A percentile compares a stretch with the other conserved stretches of the same genome.
Conservation (phyloP, 169 alveolate species). For the Cryptosporidium ubiquitum region DNA sequence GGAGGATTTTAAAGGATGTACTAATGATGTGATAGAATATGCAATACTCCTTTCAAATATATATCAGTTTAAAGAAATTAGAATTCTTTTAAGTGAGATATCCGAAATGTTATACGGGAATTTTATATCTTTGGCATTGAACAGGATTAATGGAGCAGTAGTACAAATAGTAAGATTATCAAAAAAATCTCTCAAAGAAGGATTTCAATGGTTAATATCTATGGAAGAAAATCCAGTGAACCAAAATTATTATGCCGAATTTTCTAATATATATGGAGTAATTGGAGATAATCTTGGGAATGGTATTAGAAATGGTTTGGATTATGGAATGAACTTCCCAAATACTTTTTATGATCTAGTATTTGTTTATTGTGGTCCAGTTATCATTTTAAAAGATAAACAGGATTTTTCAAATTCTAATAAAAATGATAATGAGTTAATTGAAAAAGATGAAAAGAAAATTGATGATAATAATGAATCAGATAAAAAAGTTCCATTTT, state of each 20-base stretch:
- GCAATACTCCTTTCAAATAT: conserved; percentile 36
- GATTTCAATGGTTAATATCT: conserved; percentile 55
- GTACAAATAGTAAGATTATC: conserved; percentile 39
- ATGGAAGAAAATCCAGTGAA: not conserved
- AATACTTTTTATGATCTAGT: not conserved
- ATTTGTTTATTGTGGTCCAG: conserved; percentile 29
- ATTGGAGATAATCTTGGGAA: not conserved
- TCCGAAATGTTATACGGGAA: conserved; percentile 56
- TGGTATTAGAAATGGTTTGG: not conserved
- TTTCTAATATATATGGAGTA: not conserved
- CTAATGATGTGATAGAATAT: conserved; percentile 63
- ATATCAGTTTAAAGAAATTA: conserved; percentile 51
- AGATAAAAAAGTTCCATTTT: not conserved
- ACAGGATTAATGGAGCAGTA: conserved; percentile 34
- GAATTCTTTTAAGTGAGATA: conserved; percentile 34
- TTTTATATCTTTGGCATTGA: conserved; percentile 26
- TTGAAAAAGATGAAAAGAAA: not conserved
- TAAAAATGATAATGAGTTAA: not conserved
- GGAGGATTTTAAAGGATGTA: conserved; percentile 48
- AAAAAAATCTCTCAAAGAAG: conserved; percentile 58
- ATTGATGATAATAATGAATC: not conserved
- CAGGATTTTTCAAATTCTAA: too few relatives aligned
- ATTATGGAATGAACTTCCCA: not conserved
- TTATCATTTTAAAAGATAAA: not conserved
- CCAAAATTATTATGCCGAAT: not conserved